Base-by-base conservation (phyloP, 2,329 filamentous ascomycete species). In the Didymosphaeria variabile region DNA sequence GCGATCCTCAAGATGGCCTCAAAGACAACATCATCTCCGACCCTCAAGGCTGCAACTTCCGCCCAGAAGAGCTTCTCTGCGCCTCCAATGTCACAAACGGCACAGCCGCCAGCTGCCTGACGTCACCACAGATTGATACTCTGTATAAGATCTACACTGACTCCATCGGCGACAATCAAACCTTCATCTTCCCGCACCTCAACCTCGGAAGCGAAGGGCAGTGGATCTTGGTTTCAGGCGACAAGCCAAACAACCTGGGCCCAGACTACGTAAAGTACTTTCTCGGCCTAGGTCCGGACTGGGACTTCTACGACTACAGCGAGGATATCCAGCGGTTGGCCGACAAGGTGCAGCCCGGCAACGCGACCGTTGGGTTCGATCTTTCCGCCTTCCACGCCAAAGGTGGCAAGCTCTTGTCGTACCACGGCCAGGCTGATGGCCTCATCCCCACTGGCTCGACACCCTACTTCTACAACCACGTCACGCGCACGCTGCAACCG, bases 381-480 rank as follows among this genome's bases (percentile, higher is more conserved):
- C 69, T 87, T 3, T 78, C 79, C 0, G 70, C 77, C 0, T 86
- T 84, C 76, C 74, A 80, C 38, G 64, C 60, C 4, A 72, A 72
- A 34, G 80, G 80, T 26, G 80, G 80, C 8, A 82, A 82, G 61
- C 72, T 74, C 49, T 73, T 78, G 45, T 76, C 68, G 21, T 82
- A 79, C 61, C 80, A 85, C 44, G 80, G 83, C 13, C 79, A 85
- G 44, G 66, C 70, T 7, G 81, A 82, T 62, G 77, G 66, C 0
- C 68, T 79, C 8, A 88, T 88, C 57, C 80, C 84, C 15, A 82
- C 82, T 0, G 81, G 82, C 0, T 80, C 83, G 21, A 83, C 82
- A 2, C 79, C 83, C 10, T 84, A 84, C 70, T 88, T 80, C 68
- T 84, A 85, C 72, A 76, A 80, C 19, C 78, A 81, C 17, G 80